A percentile compares a stretch with the other conserved stretches of the same genome.
Evolutionary conservation across 192 early-diverging fungal genomes (phyloP).

Genomic region (Phycomyces nitens): DNA sequence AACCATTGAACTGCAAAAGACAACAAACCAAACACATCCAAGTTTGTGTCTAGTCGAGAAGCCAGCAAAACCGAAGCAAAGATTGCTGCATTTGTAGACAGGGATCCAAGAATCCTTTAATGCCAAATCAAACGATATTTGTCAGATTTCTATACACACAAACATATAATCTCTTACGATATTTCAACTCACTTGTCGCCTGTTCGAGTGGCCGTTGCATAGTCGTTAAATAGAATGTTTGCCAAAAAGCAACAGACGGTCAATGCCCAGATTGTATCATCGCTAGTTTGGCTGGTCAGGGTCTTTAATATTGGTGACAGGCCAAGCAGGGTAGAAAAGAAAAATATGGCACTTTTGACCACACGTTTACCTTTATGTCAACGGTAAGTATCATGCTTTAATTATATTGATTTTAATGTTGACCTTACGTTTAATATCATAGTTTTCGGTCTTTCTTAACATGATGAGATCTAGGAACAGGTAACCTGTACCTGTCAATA

Average conservation of each 20-base stretch:
- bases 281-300: constrained; percentile 83
- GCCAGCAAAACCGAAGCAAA: constrained; percentile 91
- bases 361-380: constrained; percentile 39
- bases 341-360: constrained; percentile 63
- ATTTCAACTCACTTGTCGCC: constrained; percentile 46
- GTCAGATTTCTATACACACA: background rate
- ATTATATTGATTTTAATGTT: no score
- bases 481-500: constrained; percentile 60
- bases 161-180: background rate
- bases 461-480: constrained; percentile 67
- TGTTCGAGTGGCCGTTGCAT: constrained; percentile 47
- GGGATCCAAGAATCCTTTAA: constrained; percentile 79
- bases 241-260: constrained; percentile 77
- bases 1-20: constrained; percentile 88
- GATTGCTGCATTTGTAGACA: constrained; percentile 96
- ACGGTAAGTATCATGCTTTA: no score
- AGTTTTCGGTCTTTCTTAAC: constrained; percentile 38
- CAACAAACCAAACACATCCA: constrained; percentile 86
- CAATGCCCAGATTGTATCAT: constrained; percentile 93
- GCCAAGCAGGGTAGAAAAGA: constrained; percentile 73
- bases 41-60: constrained; percentile 76
- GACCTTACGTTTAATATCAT: constrained; percentile 43
- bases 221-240: constrained; percentile 92
- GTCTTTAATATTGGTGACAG: constrained; percentile 90
- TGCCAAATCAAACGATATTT: background rate